A percentile compares a stretch with the other conserved stretches of the same genome.
Conservation (phyloP, 345 rosid genomes). For the Balakata baccata region DNA sequence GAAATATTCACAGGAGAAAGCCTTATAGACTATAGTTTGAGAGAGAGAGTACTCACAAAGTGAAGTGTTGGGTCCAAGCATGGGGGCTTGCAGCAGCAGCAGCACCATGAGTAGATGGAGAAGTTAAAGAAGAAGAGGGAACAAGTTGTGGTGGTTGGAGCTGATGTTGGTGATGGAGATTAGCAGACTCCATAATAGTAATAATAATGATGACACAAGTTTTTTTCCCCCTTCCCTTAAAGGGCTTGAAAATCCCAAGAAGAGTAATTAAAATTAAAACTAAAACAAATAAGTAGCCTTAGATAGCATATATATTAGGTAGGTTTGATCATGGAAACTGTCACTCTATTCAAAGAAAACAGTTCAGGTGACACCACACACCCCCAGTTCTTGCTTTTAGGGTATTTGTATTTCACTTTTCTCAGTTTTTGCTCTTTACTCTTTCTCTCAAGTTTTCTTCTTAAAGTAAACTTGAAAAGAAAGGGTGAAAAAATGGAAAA, state of each 20-base stretch:
- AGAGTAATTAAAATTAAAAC: constrained; percentile 26
- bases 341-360: too few relatives aligned
- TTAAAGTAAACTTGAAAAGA: constrained; percentile 53
- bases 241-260: constrained; percentile 79
- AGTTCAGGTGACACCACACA: constrained; percentile 42
- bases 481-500: neutral
- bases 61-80: constrained; percentile 51
- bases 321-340: too few relatives aligned
- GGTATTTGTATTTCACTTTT: constrained; percentile 27
- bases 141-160: constrained; percentile 32
- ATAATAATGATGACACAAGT: neutral
- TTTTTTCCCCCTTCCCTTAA: too few relatives aligned
- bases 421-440: constrained; percentile 31
- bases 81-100: constrained; percentile 48
- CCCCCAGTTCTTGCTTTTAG: constrained; percentile 29
- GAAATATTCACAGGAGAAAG: constrained; percentile 4
- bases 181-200: constrained; percentile 62
- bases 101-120: constrained; percentile 51
- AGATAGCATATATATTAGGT: neutral
- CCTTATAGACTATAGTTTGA: neutral
- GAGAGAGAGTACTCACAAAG: constrained; percentile 46
- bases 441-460: constrained; percentile 42
- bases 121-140: constrained; percentile 64
- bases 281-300: neutral
- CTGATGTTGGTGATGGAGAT: constrained; percentile 49